Conservation (phyloP, 768 basidiomycete genomes). For the Lactarius indigo region DNA sequence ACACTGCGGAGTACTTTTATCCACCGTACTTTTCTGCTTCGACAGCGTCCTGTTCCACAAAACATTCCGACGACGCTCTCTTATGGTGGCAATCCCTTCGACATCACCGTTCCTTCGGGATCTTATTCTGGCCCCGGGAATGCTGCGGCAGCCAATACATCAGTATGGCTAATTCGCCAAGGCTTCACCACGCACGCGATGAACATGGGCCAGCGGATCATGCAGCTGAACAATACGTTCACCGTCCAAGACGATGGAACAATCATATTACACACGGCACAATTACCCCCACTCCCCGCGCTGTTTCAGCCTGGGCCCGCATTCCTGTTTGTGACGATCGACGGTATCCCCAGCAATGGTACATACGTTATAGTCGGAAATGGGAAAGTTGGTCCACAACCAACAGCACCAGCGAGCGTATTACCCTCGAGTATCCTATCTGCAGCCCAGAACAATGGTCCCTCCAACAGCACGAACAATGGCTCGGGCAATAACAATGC, state of each 20-base stretch:
- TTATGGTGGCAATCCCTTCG: conserved; percentile 81
- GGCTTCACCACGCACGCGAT: conserved; percentile 84
- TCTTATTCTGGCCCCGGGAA: conserved; percentile 67
- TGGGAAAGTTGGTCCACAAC: conserved; percentile 70
- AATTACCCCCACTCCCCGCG: conserved; percentile 78
- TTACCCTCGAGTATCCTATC: conserved; percentile 48
- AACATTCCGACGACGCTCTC: conserved; percentile 67
- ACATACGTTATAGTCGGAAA: conserved; percentile 73
- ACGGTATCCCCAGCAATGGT: conserved; percentile 81
- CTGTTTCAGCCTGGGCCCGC: conserved; percentile 87
- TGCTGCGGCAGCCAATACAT: conserved; percentile 66
- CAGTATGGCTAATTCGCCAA: conserved; percentile 71
- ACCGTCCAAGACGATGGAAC: conserved; percentile 74
- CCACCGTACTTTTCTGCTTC: conserved; percentile 78
- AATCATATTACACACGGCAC: conserved; percentile 74
- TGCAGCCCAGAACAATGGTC: background rate
- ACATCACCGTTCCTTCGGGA: conserved; percentile 61
- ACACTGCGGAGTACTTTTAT: conserved; percentile 85
- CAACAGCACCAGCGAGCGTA: conserved; percentile 39
- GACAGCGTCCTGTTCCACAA: conserved; percentile 61
- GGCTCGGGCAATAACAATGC: background rate
- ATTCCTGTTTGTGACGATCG: conserved; percentile 74
- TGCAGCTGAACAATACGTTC: conserved; percentile 84
- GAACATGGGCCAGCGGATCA: conserved; percentile 81
- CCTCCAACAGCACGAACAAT: background rate